These are phyloP conservation scores for Solanum sitiens DNA, from an alignment of 257 asterid genomes.

Conservation along the genomic window DNA sequence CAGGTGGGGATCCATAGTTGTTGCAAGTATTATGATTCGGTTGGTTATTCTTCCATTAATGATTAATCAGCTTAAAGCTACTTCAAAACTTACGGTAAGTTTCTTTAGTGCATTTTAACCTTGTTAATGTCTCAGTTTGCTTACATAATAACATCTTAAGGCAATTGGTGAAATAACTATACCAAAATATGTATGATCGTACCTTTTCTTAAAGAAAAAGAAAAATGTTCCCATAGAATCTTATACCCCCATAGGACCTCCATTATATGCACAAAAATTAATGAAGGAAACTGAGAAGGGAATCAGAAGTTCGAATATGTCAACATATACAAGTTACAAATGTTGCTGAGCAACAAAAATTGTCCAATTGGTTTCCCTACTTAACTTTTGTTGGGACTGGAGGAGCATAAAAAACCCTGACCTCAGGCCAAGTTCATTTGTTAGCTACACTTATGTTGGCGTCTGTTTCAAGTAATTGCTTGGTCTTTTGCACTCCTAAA, in stretches of 20 bases:
- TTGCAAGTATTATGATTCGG: slow-evolving; percentile 61
- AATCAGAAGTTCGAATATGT: not conserved
- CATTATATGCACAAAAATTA: not conserved
- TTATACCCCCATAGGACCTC: not conserved
- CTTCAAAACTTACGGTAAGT: slow-evolving; percentile 70
- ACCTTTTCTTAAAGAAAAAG: not conserved
- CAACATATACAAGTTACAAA: not conserved
- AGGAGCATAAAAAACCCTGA: not conserved
- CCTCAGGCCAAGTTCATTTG: not conserved
- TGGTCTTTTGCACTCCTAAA: not conserved
- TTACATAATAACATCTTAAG: not conserved
- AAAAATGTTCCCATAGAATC: not conserved
- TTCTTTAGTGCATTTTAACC: not conserved
- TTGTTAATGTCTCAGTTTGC: not conserved
- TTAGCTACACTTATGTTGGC: not conserved
- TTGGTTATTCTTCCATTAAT: slow-evolving; percentile 47
- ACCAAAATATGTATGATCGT: not conserved
- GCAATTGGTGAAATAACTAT: not conserved
- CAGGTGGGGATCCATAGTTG: slow-evolving; percentile 85
- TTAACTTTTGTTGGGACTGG: not conserved
- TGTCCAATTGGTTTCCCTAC: not conserved
- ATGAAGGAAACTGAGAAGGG: not conserved
- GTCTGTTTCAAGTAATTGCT: not conserved
- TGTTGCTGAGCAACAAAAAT: not conserved
- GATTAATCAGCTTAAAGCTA: slow-evolving; percentile 67